Evolutionary conservation across 108 stramenopile genomes (phyloP), one percentile per base, ranked within the genome.

Genomic region (Stephanodiscus triporus): DNA sequence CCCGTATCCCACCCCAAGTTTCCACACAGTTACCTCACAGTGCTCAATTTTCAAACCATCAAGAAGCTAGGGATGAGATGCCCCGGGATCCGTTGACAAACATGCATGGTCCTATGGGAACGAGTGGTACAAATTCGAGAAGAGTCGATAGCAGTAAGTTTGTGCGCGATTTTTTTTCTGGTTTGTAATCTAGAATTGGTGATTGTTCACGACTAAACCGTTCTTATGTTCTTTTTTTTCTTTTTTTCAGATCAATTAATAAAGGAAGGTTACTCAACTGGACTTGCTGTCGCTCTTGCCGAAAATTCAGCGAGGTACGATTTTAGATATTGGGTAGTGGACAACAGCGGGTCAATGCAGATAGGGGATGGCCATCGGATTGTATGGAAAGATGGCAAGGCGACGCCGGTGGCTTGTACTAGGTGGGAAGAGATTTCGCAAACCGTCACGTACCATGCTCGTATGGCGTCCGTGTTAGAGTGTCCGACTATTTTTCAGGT

Each of bases 341-440:
- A 79, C 37, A 79, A 82, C 64, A 83, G 81, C 24, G 85, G 88
- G 3, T 82, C 79, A 17, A 95, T 95, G 94, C 66, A 61, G 7
- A 85, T 74, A 47, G 47, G 62, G 11, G 91, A 92, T 75, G 91
- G 89, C 11, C 75, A 88, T 70, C 58, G 58, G 5, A 63, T 89
- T 77, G 72, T 69, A 45, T n/a, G 74, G 67, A 49, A 75, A 55
- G 54, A 69, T 32, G 62, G 70, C 11, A 76, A 63, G 19, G 38
- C 81, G 26, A 75, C 70, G 38, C 50, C 62, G 32, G 74, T 85
- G 13, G 57, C 75, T 34, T 83, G 71, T n/a, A 81, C 80, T 8
- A 66, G 90, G 42, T 91, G 90, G 90, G 81, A 81, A 49, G 90
- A 91, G 75, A 68, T 91, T 10, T 76, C 78, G 53, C 87, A 85